Conservation (phyloP, 2,329 filamentous ascomycete species). For the Fusarium sp. region DNA sequence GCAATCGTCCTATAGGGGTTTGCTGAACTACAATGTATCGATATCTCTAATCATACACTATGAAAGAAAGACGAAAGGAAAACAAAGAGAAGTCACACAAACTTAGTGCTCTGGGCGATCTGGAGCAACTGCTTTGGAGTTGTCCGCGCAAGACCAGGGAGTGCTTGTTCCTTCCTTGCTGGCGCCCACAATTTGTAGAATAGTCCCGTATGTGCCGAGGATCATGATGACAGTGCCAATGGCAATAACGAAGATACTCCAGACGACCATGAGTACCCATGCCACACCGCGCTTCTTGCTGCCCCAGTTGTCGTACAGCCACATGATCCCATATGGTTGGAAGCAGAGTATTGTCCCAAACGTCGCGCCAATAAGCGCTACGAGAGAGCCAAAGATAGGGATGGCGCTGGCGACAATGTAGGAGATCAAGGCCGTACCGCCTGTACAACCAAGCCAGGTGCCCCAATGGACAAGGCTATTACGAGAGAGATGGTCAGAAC, state of each 20-base stretch:
- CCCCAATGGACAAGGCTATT: slow-evolving; percentile 47
- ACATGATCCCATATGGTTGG: slow-evolving; percentile 37
- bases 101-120: not conserved
- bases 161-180: not conserved
- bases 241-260: slow-evolving; percentile 21
- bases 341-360: slow-evolving; percentile 37
- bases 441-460: slow-evolving; percentile 43
- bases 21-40: not conserved
- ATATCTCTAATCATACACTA: slow-evolving; percentile 6
- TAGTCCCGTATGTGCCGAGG: slow-evolving; percentile 27
- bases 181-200: slow-evolving; percentile 6
- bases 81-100: not conserved
- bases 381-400: slow-evolving; percentile 31
- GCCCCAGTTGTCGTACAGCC: slow-evolving; percentile 32
- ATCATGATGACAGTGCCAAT: slow-evolving; percentile 30
- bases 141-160: slow-evolving; percentile 24
- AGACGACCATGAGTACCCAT: slow-evolving; percentile 15
- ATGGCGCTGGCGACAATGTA: slow-evolving; percentile 37
- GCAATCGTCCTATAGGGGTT: not conserved
- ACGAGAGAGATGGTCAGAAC: slow-evolving; percentile 45
- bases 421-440: slow-evolving; percentile 15
- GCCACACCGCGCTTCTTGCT: not conserved
- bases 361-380: slow-evolving; percentile 29
- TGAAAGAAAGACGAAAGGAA: not conserved
- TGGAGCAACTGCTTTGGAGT: slow-evolving; percentile 9